A percentile compares a stretch with the other conserved stretches of the same genome.
phyloP scores from a whole-genome alignment of 495 filamentous ascomycete species.

The Penicillium nucicola region DNA sequence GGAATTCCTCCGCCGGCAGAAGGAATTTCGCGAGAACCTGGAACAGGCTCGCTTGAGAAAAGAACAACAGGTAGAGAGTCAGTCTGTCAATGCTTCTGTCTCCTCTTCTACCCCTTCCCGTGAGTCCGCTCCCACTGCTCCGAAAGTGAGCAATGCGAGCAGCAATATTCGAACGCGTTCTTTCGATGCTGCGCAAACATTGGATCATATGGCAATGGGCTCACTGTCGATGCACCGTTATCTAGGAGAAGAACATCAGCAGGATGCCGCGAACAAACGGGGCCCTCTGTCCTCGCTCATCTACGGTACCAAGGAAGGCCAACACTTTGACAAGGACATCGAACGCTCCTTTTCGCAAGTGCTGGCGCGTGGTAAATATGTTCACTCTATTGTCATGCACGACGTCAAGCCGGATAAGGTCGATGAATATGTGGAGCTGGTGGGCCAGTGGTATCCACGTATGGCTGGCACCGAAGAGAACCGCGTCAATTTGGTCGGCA shows the following conservation, averaged over 20 bases:
- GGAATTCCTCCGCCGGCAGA: constrained; percentile 76
- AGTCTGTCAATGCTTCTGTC: constrained; percentile 52
- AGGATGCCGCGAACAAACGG: constrained; percentile 51
- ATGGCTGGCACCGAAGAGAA: constrained; percentile 80
- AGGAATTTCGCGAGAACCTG: constrained; percentile 80
- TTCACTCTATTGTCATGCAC: constrained; percentile 97
- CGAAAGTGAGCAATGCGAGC: constrained; percentile 55
- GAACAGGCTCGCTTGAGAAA: constrained; percentile 67
- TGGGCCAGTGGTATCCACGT: constrained; percentile 88
- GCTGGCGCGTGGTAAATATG: constrained; percentile 93
- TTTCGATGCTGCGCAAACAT: constrained; percentile 38
- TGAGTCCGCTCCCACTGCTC: constrained; percentile 55
- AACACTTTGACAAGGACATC: constrained; percentile 89
- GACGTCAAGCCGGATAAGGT: constrained; percentile 93
- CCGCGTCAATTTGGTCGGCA: constrained; percentile 92
- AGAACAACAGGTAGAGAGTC: constrained; percentile 83
- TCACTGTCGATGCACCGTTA: constrained; percentile 60
- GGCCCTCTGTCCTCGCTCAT: constrained; percentile 66
- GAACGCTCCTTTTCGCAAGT: constrained; percentile 93
- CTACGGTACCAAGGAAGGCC: constrained; percentile 93
- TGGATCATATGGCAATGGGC: constrained; percentile 53
- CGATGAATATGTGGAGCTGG: constrained; percentile 87
- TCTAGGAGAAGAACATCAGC: constrained; percentile 45
- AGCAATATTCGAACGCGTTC: constrained; percentile 23
- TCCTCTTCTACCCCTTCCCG: constrained; percentile 39